Base-by-base conservation (phyloP, 2,329 filamentous ascomycete genomes). In the Aspergillus neotritici region DNA sequence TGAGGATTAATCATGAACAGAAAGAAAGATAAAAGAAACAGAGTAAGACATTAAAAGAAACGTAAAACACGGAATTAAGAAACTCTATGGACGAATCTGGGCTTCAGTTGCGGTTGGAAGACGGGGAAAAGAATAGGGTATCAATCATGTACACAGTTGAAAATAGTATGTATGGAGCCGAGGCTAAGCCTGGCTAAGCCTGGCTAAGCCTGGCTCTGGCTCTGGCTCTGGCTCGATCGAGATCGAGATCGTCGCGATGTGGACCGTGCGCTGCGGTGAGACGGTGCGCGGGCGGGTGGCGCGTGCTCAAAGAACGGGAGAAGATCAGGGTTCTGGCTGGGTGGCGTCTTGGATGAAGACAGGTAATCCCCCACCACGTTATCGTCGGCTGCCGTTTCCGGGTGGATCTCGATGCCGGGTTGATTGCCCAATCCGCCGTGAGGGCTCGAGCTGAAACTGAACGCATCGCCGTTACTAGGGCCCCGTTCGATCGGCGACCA, bases 401-500 rank as follows among this genome's bases (percentile, higher is more conserved):
- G 71, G 52, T 74, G 71, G 5, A 74, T 60, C 45, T 73, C 71
- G 43, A 73, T 68, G 15, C 71, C 71, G 21, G 62, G 58, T 21
- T 71, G 66, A 16, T 62, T 55, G 16, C 66, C 64, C 33, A 72
- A 48, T 1, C 66, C 68, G 6, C 65, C 64, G 37, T 67, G 63
- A 9, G 60, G 58, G 13, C 60, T 61, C 16, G 60, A 53, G 1
- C 66, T 62, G 49, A 72, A 69, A 11, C 56, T 61, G 42, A 67
- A 56, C 4, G 63, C 57, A 41, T 69, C 67, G n/a, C 55, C 55
- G 17, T 66, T 66, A 7, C 58, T 61, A 5, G 51, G 51, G 12
- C 57, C 48, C 41, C 75, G 66, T 48, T 80, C 79, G 41, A 82
- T 78, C 0, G 70, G 80, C 30, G 79, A 82, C 78, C 78, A 83